Percentiles rank a stretch among this genome's conserved stretches.
These are phyloP conservation scores for Epicoccum sorghinum DNA, from an alignment of 2,329 filamentous ascomycete genomes.

Conservation along the genomic window DNA sequence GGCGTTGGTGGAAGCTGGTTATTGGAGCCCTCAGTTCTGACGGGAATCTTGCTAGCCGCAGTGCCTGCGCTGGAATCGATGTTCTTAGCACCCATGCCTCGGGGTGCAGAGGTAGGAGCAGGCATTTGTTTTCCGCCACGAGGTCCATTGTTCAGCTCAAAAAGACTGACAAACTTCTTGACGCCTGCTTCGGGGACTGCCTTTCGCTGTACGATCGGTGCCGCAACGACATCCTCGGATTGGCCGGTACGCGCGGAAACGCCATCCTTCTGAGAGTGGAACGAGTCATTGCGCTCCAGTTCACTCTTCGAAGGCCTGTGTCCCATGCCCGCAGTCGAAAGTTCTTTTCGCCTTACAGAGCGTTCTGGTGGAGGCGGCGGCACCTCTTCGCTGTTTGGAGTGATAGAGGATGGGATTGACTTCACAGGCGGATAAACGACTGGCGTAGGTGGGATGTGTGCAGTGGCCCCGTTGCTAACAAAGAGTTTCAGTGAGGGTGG, in stretches of 20 bases:
- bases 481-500: constrained; percentile 43
- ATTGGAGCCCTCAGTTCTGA: constrained; percentile 1
- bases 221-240: not conserved
- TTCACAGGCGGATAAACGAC: constrained; percentile 8
- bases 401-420: constrained; percentile 15
- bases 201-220: constrained; percentile 33
- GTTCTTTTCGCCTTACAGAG: constrained; percentile 29
- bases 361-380: constrained; percentile 46
- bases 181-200: constrained; percentile 25
- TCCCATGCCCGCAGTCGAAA: constrained; percentile 27
- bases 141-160: constrained; percentile 37
- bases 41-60: constrained; percentile 4
- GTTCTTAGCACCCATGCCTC: constrained; percentile 12
- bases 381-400: constrained; percentile 32
- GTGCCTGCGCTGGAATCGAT: not conserved
- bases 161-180: constrained; percentile 38
- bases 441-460: constrained; percentile 36
- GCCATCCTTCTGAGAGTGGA: constrained; percentile 30
- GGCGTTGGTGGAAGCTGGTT: constrained; percentile 40
- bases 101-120: constrained; percentile 26
- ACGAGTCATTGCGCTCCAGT: constrained; percentile 36
- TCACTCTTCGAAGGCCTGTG: constrained; percentile 31
- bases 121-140: constrained; percentile 37
- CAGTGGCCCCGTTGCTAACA: constrained; percentile 48
- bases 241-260: not conserved